Base-by-base conservation (phyloP, 345 rosid genomes). In the Laguncularia racemosa region DNA sequence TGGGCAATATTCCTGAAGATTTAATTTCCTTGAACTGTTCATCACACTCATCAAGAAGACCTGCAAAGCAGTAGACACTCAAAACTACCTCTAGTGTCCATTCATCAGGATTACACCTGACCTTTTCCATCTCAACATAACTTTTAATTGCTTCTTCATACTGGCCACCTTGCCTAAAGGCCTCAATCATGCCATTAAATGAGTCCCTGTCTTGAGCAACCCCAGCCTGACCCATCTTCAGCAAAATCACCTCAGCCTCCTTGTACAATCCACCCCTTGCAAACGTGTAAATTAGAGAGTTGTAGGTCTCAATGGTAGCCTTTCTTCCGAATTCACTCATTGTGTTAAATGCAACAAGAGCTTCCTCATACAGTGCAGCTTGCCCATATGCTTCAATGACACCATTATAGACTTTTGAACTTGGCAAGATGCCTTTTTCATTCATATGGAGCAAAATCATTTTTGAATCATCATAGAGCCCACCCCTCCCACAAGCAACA, bases 21-120 rank as follows among this genome's bases (percentile, higher is more conserved):
- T 79, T 86, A 71, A 89, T 89, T 81, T 89, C 95, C 65, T 74
- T 81, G 78, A 86, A 92, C 68, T 92, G 96, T 78, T 89, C 99
- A 74, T 73, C 78, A 62, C 96, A 76, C 82, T 92, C 95, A 71
- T 89, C 98, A 64, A 81, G 85, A 55, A 89, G 85, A 52, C 97
- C 86, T 16, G 99, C 89, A 47, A 73, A 74, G 81, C 84, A 80
- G 62, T 89, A 92, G 20, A 92, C 95, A 52, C 89, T 81, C 72
- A 82, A 63, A 71, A 89, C 95, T 56, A 89, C 86, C 78, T 92
- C 99, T 52, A 92, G 88, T 40, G 96, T 89, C 70, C 76, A 76
- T 76, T 92, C 98, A 73, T 89, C 83, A 20, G 95, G 88, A 75
- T 70, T 80, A 60, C 84, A 79, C 73, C 97, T 82, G 55, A 75